Evolutionary conservation across 148 eudicot species (phyloP), one percentile per base, ranked within the genome.

Genomic region (Tetragonia tetragonoides): DNA sequence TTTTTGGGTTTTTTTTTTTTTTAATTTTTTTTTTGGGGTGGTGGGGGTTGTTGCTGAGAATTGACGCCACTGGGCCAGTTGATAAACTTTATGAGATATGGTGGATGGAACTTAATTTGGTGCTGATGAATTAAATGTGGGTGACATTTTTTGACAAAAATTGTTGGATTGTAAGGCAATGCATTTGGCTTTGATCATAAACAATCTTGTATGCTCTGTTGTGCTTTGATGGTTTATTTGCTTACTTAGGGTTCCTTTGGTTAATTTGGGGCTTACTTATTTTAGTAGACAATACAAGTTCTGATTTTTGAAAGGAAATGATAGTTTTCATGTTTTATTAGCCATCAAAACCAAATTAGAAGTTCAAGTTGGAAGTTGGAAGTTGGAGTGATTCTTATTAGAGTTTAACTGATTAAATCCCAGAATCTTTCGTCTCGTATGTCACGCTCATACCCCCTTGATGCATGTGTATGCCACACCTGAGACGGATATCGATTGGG

Each of bases 31-130:
- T 17, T 60, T 41, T 76, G 70, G 18, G 4, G 11, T 56, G 51
- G 17, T 57, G 40, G 24, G 56, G 46, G 41, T 10, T 66, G 72
- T 79, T 54, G 82, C 76, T 37, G 64, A 72, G 77, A 76, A 76
- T 44, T 81, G 70, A 81, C 68, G 73, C 77, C 18, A 71, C 73
- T 77, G 68, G 68, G 37, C 64, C 64, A 60, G 10, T 60, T 6
- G 9, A 60, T 72, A 63, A 40, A 40, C 42, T 76, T 76, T 47
- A 17, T 51, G 47, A n/a, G 60, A 68, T 56, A 14, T 68, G 73
- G 62, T 77, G 66, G 68, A 53, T 40, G 4, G 38, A 76, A 51
- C n/a, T 75, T 10, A 53, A 76, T 56, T 66, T 61, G 61, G 37
- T 75, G 66, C 28, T 75, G 60, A 20, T 40, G 51, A 46, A 39